These are phyloP conservation scores for Penicillium desertorum DNA, from an alignment of 495 filamentous ascomycete genomes.

Conservation along the genomic window DNA sequence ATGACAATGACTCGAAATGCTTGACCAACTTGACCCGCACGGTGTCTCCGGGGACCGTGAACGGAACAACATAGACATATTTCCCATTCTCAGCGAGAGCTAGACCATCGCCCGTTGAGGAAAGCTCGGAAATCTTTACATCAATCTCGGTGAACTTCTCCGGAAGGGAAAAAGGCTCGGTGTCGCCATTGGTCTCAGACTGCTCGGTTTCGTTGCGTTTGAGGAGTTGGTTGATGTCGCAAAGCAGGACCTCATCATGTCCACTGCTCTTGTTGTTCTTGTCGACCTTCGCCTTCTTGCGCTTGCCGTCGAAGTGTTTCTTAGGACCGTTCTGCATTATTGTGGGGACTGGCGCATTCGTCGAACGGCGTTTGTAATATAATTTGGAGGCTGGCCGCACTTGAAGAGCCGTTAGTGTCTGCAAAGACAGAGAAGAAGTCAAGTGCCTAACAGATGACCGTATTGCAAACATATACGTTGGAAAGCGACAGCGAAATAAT, in stretches of 20 bases:
- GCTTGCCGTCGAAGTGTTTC: conserved; percentile 34
- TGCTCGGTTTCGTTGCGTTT: conserved; percentile 46
- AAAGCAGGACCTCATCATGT: conserved; percentile 69
- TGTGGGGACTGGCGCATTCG: conserved; percentile 24
- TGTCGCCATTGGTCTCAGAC: conserved; percentile 24
- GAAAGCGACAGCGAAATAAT: conserved; percentile 12
- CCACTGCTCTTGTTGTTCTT: conserved; percentile 41
- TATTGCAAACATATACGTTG: conserved; percentile 26
- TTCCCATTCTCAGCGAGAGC: conserved; percentile 62
- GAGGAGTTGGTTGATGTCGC: conserved; percentile 67
- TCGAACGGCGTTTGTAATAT: conserved; percentile 13
- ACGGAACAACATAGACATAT: conserved; percentile 87
- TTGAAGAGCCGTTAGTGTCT: conserved; percentile 2
- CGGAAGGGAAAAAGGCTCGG: conserved; percentile 49
- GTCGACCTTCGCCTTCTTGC: conserved; percentile 51
- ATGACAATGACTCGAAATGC: conserved; percentile 57
- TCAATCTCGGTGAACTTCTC: conserved; percentile 73
- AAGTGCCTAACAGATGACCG: conserved; percentile 18
- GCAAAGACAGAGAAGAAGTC: conserved; percentile 7
- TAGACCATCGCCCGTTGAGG: conserved; percentile 89
- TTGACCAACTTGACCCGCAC: conserved; percentile 76
- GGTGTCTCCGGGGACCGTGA: conserved; percentile 80
- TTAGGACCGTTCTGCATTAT: conserved; percentile 35
- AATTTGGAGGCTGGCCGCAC: conserved; percentile 6
- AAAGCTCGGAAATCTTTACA: conserved; percentile 69